Percentiles rank a stretch among this genome's conserved stretches.
Evolutionary conservation across 1,284 basidiomycete genomes (phyloP).

Genomic region (Sporisorium iseilematis-ciliati): DNA sequence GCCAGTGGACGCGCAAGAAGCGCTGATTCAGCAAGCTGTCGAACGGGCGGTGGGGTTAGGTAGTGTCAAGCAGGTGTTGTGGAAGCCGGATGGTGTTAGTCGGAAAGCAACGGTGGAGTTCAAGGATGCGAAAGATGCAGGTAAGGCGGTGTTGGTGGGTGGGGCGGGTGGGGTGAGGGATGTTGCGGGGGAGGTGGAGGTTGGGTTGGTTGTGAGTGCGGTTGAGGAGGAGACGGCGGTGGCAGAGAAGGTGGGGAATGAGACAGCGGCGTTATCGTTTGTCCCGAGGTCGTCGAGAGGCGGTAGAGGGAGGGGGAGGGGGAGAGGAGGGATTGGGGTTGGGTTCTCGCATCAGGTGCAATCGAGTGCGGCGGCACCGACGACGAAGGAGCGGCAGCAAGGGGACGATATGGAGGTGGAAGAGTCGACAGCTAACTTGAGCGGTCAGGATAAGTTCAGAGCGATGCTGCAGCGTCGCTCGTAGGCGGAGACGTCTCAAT

Average conservation of each 20-base stretch:
- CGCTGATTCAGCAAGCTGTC: slow-evolving; percentile 66
- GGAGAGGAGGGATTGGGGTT: slow-evolving; percentile 32
- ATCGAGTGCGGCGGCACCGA: slow-evolving; percentile 4
- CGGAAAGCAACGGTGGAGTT: slow-evolving; percentile 55
- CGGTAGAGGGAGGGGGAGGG: slow-evolving; percentile 27
- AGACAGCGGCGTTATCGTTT: slow-evolving; percentile 17
- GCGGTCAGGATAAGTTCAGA: slow-evolving; percentile 54
- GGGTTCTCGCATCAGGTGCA: slow-evolving; percentile 3
- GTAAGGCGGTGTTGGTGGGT: slow-evolving; percentile 44
- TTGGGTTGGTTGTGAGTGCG: slow-evolving; percentile 6
- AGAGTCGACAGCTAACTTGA: slow-evolving; percentile 11
- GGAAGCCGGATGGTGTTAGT: slow-evolving; percentile 49
- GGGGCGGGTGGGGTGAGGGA: slow-evolving; percentile 17
- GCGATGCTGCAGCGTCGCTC: slow-evolving; percentile 40
- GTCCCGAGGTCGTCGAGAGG: slow-evolving; percentile 38
- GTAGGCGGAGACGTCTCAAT: neutral
- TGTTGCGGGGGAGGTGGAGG: neutral
- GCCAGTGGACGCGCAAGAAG: slow-evolving; percentile 66
- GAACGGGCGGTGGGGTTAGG: slow-evolving; percentile 52
- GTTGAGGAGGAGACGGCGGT: slow-evolving; percentile 13
- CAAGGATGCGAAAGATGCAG: slow-evolving; percentile 41
- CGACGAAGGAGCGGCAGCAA: neutral
- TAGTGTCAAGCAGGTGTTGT: slow-evolving; percentile 56
- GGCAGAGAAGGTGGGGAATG: neutral
- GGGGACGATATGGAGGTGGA: slow-evolving; percentile 41